Percentiles rank a stretch among this genome's conserved stretches.
phyloP scores from a whole-genome alignment of 108 stramenopile species.

The Fistulifera solaris region DNA sequence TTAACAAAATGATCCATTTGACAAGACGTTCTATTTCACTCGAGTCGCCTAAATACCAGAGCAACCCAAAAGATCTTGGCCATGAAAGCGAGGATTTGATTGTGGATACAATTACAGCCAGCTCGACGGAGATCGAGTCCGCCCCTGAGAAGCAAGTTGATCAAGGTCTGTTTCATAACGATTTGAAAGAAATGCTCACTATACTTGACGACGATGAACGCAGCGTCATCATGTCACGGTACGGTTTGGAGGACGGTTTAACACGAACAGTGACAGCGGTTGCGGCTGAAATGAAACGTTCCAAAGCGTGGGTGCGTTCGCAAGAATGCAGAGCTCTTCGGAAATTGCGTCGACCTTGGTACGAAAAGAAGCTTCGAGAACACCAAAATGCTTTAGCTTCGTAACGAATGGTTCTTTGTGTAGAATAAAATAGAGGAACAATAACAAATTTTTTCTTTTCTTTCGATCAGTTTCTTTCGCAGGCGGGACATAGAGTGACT shows the following conservation, averaged over 20 bases:
- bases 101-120: constrained; percentile 59
- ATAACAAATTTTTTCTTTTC: too few relatives aligned
- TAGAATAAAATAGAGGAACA: too few relatives aligned
- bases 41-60: constrained; percentile 71
- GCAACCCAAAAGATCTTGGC: constrained; percentile 76
- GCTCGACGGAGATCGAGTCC: constrained; percentile 16
- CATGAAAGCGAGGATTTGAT: constrained; percentile 68
- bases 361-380: constrained; percentile 79
- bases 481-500: too few relatives aligned
- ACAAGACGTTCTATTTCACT: constrained; percentile 72
- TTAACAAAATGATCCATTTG: constrained; percentile 72
- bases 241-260: constrained; percentile 79
- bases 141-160: constrained; percentile 64
- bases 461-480: too few relatives aligned
- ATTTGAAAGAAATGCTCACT: constrained; percentile 73
- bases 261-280: constrained; percentile 79
- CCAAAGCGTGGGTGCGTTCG: constrained; percentile 80
- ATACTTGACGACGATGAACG: constrained; percentile 70
- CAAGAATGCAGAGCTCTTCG: constrained; percentile 82
- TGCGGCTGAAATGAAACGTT: constrained; percentile 64
- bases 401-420: constrained; percentile 1
- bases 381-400: constrained; percentile 62
- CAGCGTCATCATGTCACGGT: constrained; percentile 56
- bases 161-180: constrained; percentile 61
- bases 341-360: constrained; percentile 83